A percentile compares a stretch with the other conserved stretches of the same genome.
These are phyloP conservation scores for Sonneratia alba DNA, from an alignment of 345 rosid genomes.

Conservation along the genomic window DNA sequence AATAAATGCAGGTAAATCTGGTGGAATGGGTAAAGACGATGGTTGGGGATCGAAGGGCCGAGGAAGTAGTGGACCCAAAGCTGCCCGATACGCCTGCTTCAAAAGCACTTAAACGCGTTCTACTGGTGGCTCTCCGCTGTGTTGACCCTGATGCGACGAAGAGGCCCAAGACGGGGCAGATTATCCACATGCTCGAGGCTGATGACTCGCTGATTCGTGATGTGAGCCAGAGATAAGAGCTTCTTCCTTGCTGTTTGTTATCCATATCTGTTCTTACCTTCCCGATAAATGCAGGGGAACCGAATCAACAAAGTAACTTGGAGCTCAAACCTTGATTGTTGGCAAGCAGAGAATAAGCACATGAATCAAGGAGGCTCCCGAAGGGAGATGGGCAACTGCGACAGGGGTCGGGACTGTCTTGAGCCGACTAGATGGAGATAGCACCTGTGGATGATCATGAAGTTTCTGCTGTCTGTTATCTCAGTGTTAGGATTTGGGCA, in stretches of 20 bases:
- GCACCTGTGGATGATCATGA: neutral
- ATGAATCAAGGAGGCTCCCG: conserved; percentile 23
- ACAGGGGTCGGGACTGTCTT: conserved; percentile 25
- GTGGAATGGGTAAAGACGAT: conserved; percentile 85
- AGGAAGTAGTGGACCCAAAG: conserved; percentile 87
- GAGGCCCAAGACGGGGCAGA: conserved; percentile 93
- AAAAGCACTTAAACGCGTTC: conserved; percentile 76
- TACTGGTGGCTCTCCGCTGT: conserved; percentile 79
- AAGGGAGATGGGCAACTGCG: conserved; percentile 30
- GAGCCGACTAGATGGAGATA: conserved; percentile 38
- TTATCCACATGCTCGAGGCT: conserved; percentile 96
- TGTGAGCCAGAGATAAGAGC: conserved; percentile 25
- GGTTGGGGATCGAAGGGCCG: conserved; percentile 82
- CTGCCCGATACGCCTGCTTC: conserved; percentile 72
- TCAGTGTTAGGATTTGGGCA: neutral
- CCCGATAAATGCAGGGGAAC: neutral
- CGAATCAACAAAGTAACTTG: conserved; percentile 26
- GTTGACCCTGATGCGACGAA: conserved; percentile 93
- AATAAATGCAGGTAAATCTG: conserved; percentile 73
- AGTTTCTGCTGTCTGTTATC: neutral
- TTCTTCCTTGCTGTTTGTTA: neutral
- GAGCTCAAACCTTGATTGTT: conserved; percentile 14
- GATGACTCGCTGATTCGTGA: conserved; percentile 71
- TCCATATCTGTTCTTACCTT: neutral
- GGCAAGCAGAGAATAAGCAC: conserved; percentile 21